Conservation (phyloP, 2,329 filamentous ascomycete species). For the Trichoderma gracile region DNA sequence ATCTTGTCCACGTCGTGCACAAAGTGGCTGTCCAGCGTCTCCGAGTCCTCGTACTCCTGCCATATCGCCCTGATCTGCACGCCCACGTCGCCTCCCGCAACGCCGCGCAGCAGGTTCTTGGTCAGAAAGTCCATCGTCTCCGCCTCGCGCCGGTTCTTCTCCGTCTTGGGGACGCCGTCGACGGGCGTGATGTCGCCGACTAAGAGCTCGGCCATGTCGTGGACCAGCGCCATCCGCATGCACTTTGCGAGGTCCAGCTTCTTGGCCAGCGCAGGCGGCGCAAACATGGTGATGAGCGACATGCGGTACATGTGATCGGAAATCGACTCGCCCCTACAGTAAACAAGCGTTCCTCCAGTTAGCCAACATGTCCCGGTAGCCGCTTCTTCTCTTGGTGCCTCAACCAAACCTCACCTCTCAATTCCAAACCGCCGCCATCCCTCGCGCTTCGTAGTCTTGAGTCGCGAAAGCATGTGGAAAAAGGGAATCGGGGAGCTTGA, state of each 20-base stretch:
- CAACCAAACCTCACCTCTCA: slow-evolving; percentile 44
- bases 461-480: slow-evolving; percentile 88
- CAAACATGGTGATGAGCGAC: slow-evolving; percentile 93
- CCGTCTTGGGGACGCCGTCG: slow-evolving; percentile 78
- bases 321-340: slow-evolving; percentile 76
- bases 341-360: not conserved
- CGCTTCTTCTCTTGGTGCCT: no score
- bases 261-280: slow-evolving; percentile 70
- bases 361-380: not conserved
- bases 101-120: slow-evolving; percentile 67
- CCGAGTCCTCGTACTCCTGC: slow-evolving; percentile 91
- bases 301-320: slow-evolving; percentile 99
- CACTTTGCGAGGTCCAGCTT: slow-evolving; percentile 78
- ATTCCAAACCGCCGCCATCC: slow-evolving; percentile 93
- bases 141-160: slow-evolving; percentile 86
- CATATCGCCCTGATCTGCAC: slow-evolving; percentile 75
- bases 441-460: slow-evolving; percentile 96
- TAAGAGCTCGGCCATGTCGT: slow-evolving; percentile 95
- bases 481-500: slow-evolving; percentile 79
- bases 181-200: slow-evolving; percentile 97
- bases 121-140: slow-evolving; percentile 92
- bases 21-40: slow-evolving; percentile 81
- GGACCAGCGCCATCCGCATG: slow-evolving; percentile 92
- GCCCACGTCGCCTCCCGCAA: slow-evolving; percentile 69
- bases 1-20: slow-evolving; percentile 98